Conservation (phyloP, 345 rosid species). For the Acer yangbiense region DNA sequence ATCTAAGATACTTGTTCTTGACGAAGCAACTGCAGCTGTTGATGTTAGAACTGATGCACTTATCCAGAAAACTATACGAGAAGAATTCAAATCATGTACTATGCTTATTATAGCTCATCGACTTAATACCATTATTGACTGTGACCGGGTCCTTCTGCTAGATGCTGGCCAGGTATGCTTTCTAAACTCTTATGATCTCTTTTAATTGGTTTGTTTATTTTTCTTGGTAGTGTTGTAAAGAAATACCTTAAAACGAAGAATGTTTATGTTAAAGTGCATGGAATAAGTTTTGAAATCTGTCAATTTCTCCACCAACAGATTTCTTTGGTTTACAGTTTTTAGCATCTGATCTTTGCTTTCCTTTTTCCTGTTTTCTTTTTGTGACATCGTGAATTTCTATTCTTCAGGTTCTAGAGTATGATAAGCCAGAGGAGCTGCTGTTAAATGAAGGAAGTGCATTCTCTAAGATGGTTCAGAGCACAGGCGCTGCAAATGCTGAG, state of each 20-base stretch:
- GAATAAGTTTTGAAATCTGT: background rate
- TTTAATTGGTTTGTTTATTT: background rate
- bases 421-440: slow-evolving; percentile 75
- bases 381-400: slow-evolving; percentile 10
- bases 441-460: slow-evolving; percentile 74
- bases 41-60: slow-evolving; percentile 98
- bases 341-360: slow-evolving; percentile 1
- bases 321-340: background rate
- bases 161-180: slow-evolving; percentile 81
- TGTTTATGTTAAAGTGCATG: slow-evolving; percentile 9
- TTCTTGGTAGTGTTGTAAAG: background rate
- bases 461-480: slow-evolving; percentile 96
- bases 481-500: slow-evolving; percentile 93
- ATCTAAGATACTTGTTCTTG: slow-evolving; percentile 96
- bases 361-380: background rate
- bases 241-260: background rate
- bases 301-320: background rate
- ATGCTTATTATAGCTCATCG: slow-evolving; percentile 99
- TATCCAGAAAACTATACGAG: slow-evolving; percentile 96
- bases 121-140: slow-evolving; percentile 92
- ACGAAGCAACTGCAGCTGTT: slow-evolving; percentile 99
- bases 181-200: background rate
- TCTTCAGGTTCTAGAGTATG: slow-evolving; percentile 82
- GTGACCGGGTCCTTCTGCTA: slow-evolving; percentile 87
- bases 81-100: slow-evolving; percentile 93